Evolutionary conservation across 2,329 filamentous ascomycete genomes (phyloP).

Genomic region (Ampelomyces quisqualis): DNA sequence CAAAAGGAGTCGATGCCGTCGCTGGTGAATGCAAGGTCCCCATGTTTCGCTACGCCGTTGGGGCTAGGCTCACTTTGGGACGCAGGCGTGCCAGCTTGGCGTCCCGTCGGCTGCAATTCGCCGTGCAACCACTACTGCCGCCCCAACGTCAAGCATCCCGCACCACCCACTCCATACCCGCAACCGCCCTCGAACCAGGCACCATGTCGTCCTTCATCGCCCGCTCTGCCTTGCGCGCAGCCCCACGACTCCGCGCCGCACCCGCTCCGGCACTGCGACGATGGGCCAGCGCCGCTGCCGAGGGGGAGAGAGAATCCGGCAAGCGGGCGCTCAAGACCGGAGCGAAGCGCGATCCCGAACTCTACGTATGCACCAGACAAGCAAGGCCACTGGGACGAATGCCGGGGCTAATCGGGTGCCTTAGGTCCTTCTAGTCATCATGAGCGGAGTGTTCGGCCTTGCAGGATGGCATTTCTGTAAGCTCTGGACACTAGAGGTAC

Average conservation of each 20-base stretch:
- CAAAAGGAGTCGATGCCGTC: constrained; percentile 20
- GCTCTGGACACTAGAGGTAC: constrained; percentile 13
- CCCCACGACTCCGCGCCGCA: constrained; percentile 48
- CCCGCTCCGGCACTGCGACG: constrained; percentile 36
- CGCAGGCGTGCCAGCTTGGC: constrained; percentile 20
- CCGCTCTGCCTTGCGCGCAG: constrained; percentile 50
- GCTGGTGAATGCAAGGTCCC: constrained; percentile 13
- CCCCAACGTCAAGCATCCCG: constrained; percentile 3
- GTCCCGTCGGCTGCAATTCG: constrained; percentile 9
- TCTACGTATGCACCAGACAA: constrained; percentile 60
- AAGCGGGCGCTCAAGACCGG: constrained; percentile 59
- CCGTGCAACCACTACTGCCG: constrained; percentile 21
- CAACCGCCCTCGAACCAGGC: constrained; percentile 25
- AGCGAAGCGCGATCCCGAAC: constrained; percentile 70
- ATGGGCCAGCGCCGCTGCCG: constrained; percentile 43
- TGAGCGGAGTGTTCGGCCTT: constrained; percentile 83
- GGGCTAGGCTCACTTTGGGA: constrained; percentile 13
- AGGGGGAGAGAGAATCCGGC: constrained; percentile 50
- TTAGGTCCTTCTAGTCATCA: constrained; percentile 87
- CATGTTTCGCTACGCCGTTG: constrained; percentile 12
- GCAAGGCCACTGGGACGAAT: background rate
- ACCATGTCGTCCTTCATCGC: constrained; percentile 51
- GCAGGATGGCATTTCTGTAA: constrained; percentile 88
- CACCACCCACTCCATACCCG: constrained; percentile 10
- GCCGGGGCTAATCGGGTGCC: constrained; percentile 25